Evolutionary conservation across 139 green algal genomes (phyloP).

Genomic region (Chlorella vulgaris): DNA sequence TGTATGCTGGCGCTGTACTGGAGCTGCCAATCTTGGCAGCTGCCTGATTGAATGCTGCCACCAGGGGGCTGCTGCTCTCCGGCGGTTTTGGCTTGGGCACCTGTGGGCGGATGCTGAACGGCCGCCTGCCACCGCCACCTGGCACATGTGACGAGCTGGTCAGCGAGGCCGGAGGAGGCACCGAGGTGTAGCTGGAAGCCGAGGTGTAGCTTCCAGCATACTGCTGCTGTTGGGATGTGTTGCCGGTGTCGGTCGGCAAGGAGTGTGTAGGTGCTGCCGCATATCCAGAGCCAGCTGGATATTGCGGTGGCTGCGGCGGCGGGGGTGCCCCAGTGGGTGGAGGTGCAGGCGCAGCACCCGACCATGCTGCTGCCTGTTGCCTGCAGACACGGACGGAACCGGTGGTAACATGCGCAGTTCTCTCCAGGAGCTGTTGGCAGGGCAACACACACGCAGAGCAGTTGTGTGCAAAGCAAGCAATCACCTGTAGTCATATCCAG

Average conservation of each 20-base stretch:
- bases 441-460: neutral
- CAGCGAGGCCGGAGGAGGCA: neutral
- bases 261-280: neutral
- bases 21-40: slow-evolving; percentile 11
- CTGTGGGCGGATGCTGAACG: slow-evolving; percentile 41
- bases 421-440: no score
- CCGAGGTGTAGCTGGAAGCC: neutral
- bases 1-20: slow-evolving; percentile 21
- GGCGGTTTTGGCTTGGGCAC: slow-evolving; percentile 14
- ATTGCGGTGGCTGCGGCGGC: no score
- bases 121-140: neutral
- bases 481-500: neutral
- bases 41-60: slow-evolving; percentile 19
- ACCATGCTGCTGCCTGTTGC: no score
- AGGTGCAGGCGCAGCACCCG: no score
- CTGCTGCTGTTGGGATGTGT: slow-evolving; percentile 24
- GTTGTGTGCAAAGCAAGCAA: neutral
- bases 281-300: neutral
- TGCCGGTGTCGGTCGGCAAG: neutral
- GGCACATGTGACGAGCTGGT: neutral
- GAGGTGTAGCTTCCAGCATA: neutral
- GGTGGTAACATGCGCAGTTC: no score
- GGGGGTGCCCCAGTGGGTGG: no score
- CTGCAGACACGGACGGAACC: no score
- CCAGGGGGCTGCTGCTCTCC: neutral